Conservation (phyloP, 768 basidiomycete species). For the Lentinula guzmanii region DNA sequence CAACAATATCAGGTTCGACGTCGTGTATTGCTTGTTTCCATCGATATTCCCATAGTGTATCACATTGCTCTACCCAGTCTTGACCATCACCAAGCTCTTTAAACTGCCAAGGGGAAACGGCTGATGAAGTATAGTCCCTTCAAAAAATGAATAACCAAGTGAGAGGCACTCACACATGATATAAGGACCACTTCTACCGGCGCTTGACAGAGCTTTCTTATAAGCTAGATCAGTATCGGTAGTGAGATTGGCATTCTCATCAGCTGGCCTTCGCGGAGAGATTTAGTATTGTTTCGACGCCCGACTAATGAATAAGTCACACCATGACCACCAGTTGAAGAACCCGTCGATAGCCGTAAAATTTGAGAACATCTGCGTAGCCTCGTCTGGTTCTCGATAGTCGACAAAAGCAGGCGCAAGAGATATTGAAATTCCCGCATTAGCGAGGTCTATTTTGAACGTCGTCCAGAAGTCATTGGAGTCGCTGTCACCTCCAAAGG, state of each 20-base stretch:
- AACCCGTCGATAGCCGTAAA: constrained; percentile 24
- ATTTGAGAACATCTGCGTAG: constrained; percentile 14
- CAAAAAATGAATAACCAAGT: background rate
- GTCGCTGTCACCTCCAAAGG: constrained; percentile 29
- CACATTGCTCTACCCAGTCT: constrained; percentile 18
- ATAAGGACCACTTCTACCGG: constrained; percentile 17
- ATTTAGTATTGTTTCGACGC: background rate
- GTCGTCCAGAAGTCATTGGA: constrained; percentile 17
- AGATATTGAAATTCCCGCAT: constrained; percentile 20
- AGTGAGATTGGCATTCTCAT: constrained; percentile 14
- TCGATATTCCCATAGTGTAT: constrained; percentile 21
- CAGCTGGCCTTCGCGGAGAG: constrained; percentile 11
- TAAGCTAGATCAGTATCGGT: constrained; percentile 22
- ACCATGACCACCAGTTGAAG: constrained; percentile 30
- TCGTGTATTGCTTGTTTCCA: constrained; percentile 20
- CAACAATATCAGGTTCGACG: constrained; percentile 17
- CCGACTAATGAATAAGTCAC: background rate
- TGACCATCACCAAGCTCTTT: constrained; percentile 16
- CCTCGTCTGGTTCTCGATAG: constrained; percentile 16
- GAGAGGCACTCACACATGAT: constrained; percentile 18
- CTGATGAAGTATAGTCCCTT: background rate
- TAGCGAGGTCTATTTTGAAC: constrained; percentile 10
- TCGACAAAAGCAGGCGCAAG: constrained; percentile 24
- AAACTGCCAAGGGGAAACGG: constrained; percentile 22
- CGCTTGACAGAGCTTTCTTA: constrained; percentile 9